Evolutionary conservation across 257 asterid species (phyloP).

Genomic region (Nicotiana otophora): DNA sequence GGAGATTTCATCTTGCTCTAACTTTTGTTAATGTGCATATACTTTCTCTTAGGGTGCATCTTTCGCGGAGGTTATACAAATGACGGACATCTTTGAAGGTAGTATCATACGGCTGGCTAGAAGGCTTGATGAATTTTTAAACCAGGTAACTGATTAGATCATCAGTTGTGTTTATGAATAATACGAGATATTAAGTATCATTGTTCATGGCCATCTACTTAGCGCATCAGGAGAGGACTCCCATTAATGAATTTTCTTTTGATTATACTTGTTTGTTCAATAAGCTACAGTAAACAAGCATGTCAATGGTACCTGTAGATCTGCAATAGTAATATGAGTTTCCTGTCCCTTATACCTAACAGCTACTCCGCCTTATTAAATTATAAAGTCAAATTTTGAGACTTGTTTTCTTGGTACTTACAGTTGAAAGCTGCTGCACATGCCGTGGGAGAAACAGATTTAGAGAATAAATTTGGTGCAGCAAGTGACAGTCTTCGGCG

Average conservation of each 20-base stretch:
- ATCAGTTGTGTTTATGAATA: not conserved
- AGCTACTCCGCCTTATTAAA: not conserved
- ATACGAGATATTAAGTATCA: not conserved
- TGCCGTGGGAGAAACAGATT: slow-evolving; percentile 80
- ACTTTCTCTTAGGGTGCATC: slow-evolving; percentile 65
- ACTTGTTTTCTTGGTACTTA: slow-evolving; percentile 3
- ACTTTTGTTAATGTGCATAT: not conserved
- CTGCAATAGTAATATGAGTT: not conserved
- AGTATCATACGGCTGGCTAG: slow-evolving; percentile 85
- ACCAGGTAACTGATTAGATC: slow-evolving; percentile 49
- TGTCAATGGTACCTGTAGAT: not conserved
- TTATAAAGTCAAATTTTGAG: not conserved
- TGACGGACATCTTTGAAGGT: slow-evolving; percentile 96
- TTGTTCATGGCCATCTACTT: not conserved
- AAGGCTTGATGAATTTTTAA: slow-evolving; percentile 92
- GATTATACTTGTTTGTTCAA: not conserved
- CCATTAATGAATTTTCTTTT: not conserved
- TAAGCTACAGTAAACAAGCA: not conserved
- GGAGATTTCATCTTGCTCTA: not conserved
- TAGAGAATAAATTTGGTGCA: slow-evolving; percentile 70
- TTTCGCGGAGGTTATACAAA: slow-evolving; percentile 67
- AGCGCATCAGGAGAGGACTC: not conserved
- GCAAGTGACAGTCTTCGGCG: slow-evolving; percentile 91
- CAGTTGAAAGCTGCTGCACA: slow-evolving; percentile 90
- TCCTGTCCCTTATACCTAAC: not conserved